Evolutionary conservation across 1,139 yeast genomes (phyloP).

Genomic region (Taphrina wiesneri): DNA sequence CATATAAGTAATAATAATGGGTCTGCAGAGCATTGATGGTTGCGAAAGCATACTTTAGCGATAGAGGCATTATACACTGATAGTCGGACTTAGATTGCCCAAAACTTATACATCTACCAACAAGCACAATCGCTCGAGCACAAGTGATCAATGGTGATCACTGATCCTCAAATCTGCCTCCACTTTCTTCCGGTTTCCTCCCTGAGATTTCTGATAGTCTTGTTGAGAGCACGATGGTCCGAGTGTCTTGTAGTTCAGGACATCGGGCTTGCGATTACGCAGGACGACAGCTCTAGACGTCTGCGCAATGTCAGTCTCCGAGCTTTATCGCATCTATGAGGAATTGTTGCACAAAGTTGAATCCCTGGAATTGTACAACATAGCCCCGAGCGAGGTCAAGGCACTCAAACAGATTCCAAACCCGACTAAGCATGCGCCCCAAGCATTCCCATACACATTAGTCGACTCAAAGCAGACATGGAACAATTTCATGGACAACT

Average conservation of each 20-base stretch:
- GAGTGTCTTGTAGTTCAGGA: background rate
- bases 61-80: background rate
- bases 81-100: background rate
- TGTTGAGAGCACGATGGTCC: background rate
- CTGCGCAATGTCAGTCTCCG: too few species aligned
- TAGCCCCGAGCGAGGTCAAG: background rate
- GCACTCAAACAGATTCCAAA: background rate
- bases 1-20: background rate
- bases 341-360: background rate
- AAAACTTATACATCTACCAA: background rate
- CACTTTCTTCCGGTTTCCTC: too few species aligned
- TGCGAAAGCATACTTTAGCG: background rate
- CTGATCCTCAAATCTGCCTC: too few species aligned
- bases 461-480: background rate
- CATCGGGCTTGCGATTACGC: background rate
- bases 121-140: background rate
- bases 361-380: background rate
- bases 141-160: too few species aligned
- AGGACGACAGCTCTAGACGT: too few species aligned
- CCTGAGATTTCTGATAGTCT: background rate
- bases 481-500: background rate
- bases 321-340: too few species aligned
- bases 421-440: background rate
- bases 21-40: background rate
- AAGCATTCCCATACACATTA: slow-evolving; percentile 5